phyloP scores from a whole-genome alignment of 805 yeast species.

The Cyberlindnera veronae region DNA sequence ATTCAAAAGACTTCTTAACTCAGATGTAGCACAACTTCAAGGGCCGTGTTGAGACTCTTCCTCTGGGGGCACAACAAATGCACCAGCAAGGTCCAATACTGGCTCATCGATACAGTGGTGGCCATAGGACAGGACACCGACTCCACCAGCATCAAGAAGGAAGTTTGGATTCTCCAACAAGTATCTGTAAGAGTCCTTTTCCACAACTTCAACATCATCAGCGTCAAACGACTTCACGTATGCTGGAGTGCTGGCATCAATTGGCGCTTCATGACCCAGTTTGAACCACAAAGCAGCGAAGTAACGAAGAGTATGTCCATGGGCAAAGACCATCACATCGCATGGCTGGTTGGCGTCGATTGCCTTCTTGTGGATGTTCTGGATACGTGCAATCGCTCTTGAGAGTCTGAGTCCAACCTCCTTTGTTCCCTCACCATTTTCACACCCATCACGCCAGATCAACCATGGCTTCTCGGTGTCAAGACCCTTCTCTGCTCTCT shows the following conservation, averaged over 20 bases:
- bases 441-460: conserved; percentile 93
- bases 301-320: conserved; percentile 89
- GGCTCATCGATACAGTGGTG: conserved; percentile 85
- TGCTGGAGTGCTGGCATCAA: conserved; percentile 10
- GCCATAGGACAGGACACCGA: conserved; percentile 87
- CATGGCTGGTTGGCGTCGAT: conserved; percentile 49
- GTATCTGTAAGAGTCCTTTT: conserved; percentile 32
- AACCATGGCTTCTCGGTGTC: conserved; percentile 55
- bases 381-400: conserved; percentile 60
- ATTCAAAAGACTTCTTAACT: too few species aligned
- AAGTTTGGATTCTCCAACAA: conserved; percentile 65
- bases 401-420: conserved; percentile 74
- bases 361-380: conserved; percentile 53
- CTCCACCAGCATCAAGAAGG: conserved; percentile 91
- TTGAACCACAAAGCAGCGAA: conserved; percentile 85
- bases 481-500: conserved; percentile 59
- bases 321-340: conserved; percentile 83
- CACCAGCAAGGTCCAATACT: conserved; percentile 80
- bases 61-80: conserved; percentile 68
- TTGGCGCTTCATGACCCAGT: conserved; percentile 28
- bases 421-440: conserved; percentile 71
- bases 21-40: neutral
- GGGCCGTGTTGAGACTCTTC: conserved; percentile 36
- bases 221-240: conserved; percentile 24
- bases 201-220: conserved; percentile 31